Evolutionary conservation across 768 basidiomycete genomes (phyloP).

Genomic region (Cyathus striatus): DNA sequence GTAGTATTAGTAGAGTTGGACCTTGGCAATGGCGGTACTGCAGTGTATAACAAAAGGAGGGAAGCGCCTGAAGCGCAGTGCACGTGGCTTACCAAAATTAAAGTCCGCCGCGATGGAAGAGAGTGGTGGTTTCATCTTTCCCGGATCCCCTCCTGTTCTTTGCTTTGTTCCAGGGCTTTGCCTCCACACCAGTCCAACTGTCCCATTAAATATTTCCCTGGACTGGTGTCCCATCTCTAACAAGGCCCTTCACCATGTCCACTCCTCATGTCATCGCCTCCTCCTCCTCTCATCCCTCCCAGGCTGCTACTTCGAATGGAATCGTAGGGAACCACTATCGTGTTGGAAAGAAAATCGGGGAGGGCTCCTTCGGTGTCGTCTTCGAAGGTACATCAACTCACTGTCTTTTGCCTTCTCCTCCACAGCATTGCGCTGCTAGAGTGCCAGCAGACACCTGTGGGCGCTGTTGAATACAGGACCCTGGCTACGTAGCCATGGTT

Average conservation of each 20-base stretch:
- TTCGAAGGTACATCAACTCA: slow-evolving; percentile 70
- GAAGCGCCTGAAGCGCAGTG: too few relatives aligned
- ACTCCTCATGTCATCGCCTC: slow-evolving; percentile 84
- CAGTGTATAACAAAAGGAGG: too few relatives aligned
- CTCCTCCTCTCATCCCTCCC: slow-evolving; percentile 60
- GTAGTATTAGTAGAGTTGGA: too few relatives aligned
- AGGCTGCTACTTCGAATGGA: slow-evolving; percentile 60
- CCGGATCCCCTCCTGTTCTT: slow-evolving; percentile 14
- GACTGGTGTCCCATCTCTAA: slow-evolving; percentile 15
- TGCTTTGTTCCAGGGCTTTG: slow-evolving; percentile 15
- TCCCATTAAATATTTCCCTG: slow-evolving; percentile 12
- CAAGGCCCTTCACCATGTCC: slow-evolving; percentile 51
- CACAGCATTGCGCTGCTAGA: background rate
- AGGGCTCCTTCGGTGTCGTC: slow-evolving; percentile 98
- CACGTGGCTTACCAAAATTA: slow-evolving; percentile 12
- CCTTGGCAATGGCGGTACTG: too few relatives aligned
- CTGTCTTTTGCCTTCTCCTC: background rate
- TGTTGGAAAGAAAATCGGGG: slow-evolving; percentile 98
- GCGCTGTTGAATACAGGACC: background rate
- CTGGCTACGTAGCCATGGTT: background rate
- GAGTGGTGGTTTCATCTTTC: too few relatives aligned
- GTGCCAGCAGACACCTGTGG: background rate
- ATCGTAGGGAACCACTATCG: slow-evolving; percentile 78
- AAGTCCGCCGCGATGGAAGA: slow-evolving; percentile 17
- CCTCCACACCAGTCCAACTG: slow-evolving; percentile 9